Conservation (phyloP, 306 rosid species). For the Malus orientalis region DNA sequence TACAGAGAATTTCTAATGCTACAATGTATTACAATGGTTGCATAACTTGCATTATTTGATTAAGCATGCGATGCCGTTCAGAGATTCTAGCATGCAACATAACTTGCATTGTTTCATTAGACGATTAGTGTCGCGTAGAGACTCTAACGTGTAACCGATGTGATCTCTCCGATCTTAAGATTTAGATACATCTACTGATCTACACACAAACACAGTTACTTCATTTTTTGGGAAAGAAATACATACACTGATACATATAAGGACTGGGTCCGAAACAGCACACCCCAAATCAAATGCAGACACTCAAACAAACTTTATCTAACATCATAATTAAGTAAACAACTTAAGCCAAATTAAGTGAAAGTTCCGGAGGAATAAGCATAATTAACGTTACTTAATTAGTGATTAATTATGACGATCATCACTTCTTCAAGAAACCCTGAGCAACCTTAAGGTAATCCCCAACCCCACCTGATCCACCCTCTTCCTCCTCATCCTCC, state of each 20-base stretch:
- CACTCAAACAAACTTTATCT: neutral
- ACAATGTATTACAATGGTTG: no score
- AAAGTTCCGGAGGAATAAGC: neutral
- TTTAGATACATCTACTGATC: no score
- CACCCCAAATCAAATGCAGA: neutral
- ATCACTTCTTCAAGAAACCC: conserved; percentile 16
- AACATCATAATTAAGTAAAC: neutral
- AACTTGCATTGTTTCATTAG: no score
- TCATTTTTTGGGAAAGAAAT: neutral
- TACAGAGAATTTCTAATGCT: no score
- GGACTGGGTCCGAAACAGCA: neutral
- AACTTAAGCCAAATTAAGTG: neutral
- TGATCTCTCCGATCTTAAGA: no score
- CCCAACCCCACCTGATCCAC: conserved; percentile 18
- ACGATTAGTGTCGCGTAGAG: no score
- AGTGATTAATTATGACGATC: neutral
- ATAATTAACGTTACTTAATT: neutral
- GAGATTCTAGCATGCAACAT: no score
- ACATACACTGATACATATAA: neutral
- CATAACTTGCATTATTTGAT: no score
- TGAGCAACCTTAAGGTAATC: conserved; percentile 22
- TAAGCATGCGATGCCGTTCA: no score
- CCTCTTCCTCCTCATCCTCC: neutral
- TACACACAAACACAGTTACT: neutral
- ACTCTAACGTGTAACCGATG: no score